These are phyloP conservation scores for Spergularia azorica DNA, from an alignment of 179 eudicot species.

Conservation along the genomic window DNA sequence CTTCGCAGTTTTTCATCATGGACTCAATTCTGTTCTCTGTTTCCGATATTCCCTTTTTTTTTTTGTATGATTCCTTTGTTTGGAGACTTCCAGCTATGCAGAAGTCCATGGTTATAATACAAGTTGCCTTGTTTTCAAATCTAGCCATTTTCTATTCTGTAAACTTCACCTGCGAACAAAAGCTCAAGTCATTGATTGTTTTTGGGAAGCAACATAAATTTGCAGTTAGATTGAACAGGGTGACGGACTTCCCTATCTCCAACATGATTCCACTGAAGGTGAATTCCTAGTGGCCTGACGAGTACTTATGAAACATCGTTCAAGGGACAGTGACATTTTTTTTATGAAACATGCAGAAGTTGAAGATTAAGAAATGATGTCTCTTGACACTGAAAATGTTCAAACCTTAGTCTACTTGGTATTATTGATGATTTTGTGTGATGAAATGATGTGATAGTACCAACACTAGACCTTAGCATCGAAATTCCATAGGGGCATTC, in stretches of 20 bases:
- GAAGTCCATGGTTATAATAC: neutral
- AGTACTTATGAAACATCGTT: neutral
- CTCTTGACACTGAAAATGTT: neutral
- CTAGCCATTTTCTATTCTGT: too few species aligned
- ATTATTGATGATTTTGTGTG: neutral
- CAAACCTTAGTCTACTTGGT: slow-evolving; percentile 3
- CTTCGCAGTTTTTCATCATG: neutral
- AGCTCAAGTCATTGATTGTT: neutral
- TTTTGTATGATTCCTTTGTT: neutral
- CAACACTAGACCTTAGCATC: neutral
- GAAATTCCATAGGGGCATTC: neutral
- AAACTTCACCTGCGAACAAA: neutral
- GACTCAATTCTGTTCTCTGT: too few species aligned
- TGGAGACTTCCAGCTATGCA: neutral
- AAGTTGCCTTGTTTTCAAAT: neutral
- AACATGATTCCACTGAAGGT: neutral
- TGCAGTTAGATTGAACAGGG: neutral
- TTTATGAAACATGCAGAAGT: neutral
- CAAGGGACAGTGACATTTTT: neutral
- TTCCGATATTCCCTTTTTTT: neutral
- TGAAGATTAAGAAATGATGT: neutral
- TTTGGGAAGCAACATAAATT: neutral
- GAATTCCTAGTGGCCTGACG: neutral
- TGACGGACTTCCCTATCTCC: neutral
- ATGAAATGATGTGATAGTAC: neutral